Evolutionary conservation across 2,329 filamentous ascomycete species (phyloP).

Genomic region (Orbilia javanica): DNA sequence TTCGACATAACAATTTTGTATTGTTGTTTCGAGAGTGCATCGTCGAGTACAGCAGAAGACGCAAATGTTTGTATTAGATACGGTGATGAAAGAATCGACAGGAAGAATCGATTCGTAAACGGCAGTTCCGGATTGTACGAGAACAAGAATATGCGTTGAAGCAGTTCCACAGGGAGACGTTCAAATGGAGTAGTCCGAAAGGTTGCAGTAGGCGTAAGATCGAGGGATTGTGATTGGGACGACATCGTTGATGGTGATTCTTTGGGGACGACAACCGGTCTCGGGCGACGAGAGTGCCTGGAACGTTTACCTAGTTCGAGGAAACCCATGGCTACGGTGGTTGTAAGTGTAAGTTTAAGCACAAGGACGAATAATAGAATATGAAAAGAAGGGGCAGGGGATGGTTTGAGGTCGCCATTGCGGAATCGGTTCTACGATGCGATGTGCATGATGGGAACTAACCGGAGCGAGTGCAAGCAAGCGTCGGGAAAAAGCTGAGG

Average conservation of each 20-base stretch:
- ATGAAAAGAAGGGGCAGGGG: neutral
- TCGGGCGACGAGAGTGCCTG: neutral
- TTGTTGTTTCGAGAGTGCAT: conserved; percentile 8
- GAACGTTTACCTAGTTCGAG: conserved; percentile 35
- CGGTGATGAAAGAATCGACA: conserved; percentile 36
- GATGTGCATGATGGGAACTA: conserved; percentile 23
- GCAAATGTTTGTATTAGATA: conserved; percentile 18
- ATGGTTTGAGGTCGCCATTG: conserved; percentile 3
- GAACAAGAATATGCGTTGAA: conserved; percentile 49
- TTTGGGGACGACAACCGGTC: neutral
- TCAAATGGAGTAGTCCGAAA: conserved; percentile 39
- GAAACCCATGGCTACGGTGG: conserved; percentile 32
- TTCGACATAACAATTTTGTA: conserved; percentile 16
- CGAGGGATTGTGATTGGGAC: neutral
- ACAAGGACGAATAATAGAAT: neutral
- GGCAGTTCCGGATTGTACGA: conserved; percentile 50
- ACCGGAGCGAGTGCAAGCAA: conserved; percentile 13
- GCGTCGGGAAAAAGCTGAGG: conserved; percentile 19
- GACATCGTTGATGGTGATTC: neutral
- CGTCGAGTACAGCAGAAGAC: conserved; percentile 28
- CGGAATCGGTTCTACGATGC: conserved; percentile 16
- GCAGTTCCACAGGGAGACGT: conserved; percentile 54
- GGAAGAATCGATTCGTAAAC: conserved; percentile 26
- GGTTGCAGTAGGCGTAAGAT: conserved; percentile 22
- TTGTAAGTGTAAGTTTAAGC: neutral